A percentile compares a stretch with the other conserved stretches of the same genome.
Evolutionary conservation across 169 alveolate species (phyloP).

Genomic region (Besnoitia besnoiti): DNA sequence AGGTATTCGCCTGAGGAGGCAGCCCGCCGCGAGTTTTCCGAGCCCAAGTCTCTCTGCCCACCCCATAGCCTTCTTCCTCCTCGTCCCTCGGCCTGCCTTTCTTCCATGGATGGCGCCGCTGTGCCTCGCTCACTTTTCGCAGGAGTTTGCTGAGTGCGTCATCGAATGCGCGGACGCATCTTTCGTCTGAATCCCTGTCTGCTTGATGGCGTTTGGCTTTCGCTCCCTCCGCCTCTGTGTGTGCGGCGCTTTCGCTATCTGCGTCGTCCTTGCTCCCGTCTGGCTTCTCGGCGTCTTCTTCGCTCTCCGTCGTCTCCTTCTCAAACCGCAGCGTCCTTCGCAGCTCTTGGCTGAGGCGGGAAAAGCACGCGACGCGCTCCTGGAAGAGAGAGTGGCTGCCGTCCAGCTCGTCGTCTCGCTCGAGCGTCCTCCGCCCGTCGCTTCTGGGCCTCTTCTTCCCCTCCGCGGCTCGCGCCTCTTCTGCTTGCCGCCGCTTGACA

Average conservation of each 20-base stretch:
- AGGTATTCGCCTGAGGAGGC: no score
- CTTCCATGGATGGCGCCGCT: background rate
- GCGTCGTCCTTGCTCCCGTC: background rate
- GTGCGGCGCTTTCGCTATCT: background rate
- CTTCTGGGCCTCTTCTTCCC: background rate
- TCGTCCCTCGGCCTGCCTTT: background rate
- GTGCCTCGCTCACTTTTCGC: background rate
- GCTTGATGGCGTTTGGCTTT: background rate
- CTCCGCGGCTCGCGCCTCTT: background rate
- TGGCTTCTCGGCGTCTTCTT: background rate
- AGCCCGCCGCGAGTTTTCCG: no score
- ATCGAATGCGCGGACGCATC: background rate
- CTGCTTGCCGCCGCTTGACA: background rate
- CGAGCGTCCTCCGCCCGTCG: background rate
- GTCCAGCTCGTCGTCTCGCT: background rate
- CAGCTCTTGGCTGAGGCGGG: slow-evolving; percentile 2
- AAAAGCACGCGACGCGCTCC: background rate
- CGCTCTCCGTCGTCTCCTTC: background rate
- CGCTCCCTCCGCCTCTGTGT: background rate
- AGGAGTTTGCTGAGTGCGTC: background rate
- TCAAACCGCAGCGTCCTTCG: background rate
- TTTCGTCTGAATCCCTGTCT: background rate
- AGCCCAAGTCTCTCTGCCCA: no score
- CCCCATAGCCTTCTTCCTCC: background rate
- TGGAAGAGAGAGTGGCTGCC: background rate